phyloP scores from a whole-genome alignment of 352 stramenopile genomes.

The Phytophthora sojae region DNA sequence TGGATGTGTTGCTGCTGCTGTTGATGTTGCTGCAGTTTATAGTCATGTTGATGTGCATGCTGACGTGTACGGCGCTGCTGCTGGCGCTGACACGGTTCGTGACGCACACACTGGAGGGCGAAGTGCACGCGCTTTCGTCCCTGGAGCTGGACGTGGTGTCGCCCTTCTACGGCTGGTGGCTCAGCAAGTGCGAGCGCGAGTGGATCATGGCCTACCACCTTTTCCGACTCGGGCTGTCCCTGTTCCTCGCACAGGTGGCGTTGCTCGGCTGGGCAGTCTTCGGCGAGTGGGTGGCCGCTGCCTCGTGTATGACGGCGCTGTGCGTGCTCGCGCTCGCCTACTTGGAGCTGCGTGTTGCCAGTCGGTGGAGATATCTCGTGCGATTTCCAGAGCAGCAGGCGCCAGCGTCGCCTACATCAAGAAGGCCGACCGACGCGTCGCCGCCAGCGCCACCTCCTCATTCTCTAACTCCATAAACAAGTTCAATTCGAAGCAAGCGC shows the following conservation, averaged over 20 bases:
- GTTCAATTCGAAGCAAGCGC: neutral
- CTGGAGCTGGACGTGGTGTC: slow-evolving; percentile 78
- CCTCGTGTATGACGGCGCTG: slow-evolving; percentile 57
- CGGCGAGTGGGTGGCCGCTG: slow-evolving; percentile 52
- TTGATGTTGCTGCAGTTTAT: slow-evolving; percentile 57
- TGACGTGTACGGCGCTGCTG: slow-evolving; percentile 74
- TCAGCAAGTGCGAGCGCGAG: slow-evolving; percentile 73
- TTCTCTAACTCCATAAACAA: slow-evolving; percentile 23
- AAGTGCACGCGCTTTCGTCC: slow-evolving; percentile 61
- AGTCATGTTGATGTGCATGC: slow-evolving; percentile 80
- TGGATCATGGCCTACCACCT: slow-evolving; percentile 75
- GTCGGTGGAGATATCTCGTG: slow-evolving; percentile 77
- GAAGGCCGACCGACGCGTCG: slow-evolving; percentile 21
- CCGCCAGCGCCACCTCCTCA: neutral
- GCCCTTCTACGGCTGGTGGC: slow-evolving; percentile 80
- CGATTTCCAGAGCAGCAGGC: slow-evolving; percentile 53
- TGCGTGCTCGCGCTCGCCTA: slow-evolving; percentile 56
- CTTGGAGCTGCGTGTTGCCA: slow-evolving; percentile 70
- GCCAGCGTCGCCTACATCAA: slow-evolving; percentile 19
- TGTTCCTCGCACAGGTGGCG: slow-evolving; percentile 69
- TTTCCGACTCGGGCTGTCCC: slow-evolving; percentile 59
- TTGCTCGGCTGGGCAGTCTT: slow-evolving; percentile 74
- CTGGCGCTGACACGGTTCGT: slow-evolving; percentile 80
- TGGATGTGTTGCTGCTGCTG: slow-evolving; percentile 6
- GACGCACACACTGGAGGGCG: slow-evolving; percentile 73